Base-by-base conservation (phyloP, 148 eudicot genomes). In the Diospyros kaki region DNA sequence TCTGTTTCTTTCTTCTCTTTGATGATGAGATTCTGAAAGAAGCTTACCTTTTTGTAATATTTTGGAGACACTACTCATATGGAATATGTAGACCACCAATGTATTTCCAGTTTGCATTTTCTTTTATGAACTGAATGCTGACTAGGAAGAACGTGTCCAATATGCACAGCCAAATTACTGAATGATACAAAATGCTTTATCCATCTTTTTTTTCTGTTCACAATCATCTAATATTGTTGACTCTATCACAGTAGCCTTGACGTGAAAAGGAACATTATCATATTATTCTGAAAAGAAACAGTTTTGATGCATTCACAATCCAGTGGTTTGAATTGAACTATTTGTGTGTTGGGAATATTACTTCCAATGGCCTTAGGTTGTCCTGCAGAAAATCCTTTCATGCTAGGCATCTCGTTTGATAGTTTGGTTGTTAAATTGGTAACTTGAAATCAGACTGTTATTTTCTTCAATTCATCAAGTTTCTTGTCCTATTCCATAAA, bases 1-100 rank as follows among this genome's bases (percentile, higher is more conserved):
- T 56, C 63, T 54, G 6, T 48, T 48, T 48, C 4, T 48, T 48
- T 48, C 52, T 48, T 48, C 68, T 66, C 61, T 66, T 74, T 78
- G 73, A 86, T 83, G 89, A 86, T 78, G 80, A 81, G 65, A 83
- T 83, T 66, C 78, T 62, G 51, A 77, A 73, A 78, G 77, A 46
- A 71, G 62, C 66, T 73, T 56, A 78, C 58, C 81, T 76, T 76
- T 80, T 51, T 73, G 28, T 74, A 17, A 6, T 48, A 48, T n/a
- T 76, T 68, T 12, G 52, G 48, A 15, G 56, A 62, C 79, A 79
- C 85, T 79, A 82, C 60, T 14, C 58, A 73, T 81, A 53, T 72
- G 76, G 87, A 79, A 79, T 80, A 81, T 76, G 74, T 77, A 73
- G 28, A 28, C 80, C 74, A 28, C 43, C 72, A 62, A 51, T 73